Conservation (phyloP, 768 basidiomycete species). For the Tylopilus cervinicoccineus region DNA sequence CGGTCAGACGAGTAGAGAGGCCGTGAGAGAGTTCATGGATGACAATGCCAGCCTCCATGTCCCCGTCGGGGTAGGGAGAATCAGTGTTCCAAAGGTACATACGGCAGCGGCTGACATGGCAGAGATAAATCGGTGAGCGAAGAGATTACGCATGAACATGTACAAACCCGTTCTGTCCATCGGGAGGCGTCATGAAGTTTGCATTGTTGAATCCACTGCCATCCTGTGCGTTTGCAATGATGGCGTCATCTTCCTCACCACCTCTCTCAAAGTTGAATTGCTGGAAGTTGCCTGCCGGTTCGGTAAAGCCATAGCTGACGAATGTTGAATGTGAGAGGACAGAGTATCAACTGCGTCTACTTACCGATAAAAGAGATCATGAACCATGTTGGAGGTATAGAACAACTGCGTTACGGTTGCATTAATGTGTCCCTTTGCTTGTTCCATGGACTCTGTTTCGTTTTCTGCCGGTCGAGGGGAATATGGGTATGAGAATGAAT, state of each 20-base stretch:
- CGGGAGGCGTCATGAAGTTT: conserved; percentile 85
- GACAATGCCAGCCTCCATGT: conserved; percentile 95
- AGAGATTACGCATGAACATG: neutral
- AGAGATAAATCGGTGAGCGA: neutral
- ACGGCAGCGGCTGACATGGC: conserved; percentile 57
- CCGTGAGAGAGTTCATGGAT: conserved; percentile 91
- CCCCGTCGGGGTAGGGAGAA: conserved; percentile 88
- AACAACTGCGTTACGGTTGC: conserved; percentile 84
- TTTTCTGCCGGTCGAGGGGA: conserved; percentile 55
- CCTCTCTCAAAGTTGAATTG: conserved; percentile 94
- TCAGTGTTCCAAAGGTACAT: conserved; percentile 97
- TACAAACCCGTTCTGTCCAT: conserved; percentile 70
- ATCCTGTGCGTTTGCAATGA: conserved; percentile 94
- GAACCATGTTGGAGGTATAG: conserved; percentile 78
- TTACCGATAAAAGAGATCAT: conserved; percentile 77
- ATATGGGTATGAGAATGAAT: conserved; percentile 69
- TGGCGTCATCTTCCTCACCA: conserved; percentile 81
- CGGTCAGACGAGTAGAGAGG: conserved; percentile 89
- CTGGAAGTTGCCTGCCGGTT: conserved; percentile 94
- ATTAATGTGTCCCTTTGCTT: conserved; percentile 83
- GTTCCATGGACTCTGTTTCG: conserved; percentile 51
- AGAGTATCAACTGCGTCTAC: neutral
- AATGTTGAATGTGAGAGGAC: conserved; percentile 4
- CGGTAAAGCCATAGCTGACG: conserved; percentile 84
- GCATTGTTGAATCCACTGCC: conserved; percentile 91